Evolutionary conservation across 2,329 filamentous ascomycete genomes (phyloP).

Genomic region (Aspergillus ustus): DNA sequence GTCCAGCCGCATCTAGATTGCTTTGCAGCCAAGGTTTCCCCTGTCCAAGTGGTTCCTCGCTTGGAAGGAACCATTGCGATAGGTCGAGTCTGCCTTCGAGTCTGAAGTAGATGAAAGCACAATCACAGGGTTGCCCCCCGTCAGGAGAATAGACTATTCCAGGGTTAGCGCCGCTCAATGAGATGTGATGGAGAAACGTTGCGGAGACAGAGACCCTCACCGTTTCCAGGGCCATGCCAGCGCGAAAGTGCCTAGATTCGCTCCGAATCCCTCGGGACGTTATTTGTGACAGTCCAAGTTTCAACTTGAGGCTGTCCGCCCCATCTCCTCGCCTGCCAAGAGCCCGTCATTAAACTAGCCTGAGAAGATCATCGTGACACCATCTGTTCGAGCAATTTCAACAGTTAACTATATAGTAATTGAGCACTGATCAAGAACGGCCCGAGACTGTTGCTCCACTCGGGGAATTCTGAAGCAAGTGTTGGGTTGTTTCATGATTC

Average conservation of each 20-base stretch:
- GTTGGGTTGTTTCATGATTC: not conserved
- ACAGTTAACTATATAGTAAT: not conserved
- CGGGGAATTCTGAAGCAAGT: not conserved
- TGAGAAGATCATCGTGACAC: not conserved
- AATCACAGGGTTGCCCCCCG: constrained; percentile 18
- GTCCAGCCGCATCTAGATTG: constrained; percentile 27
- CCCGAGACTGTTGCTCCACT: not conserved
- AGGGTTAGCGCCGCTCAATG: constrained; percentile 20
- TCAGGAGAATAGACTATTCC: constrained; percentile 22
- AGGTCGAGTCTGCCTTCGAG: constrained; percentile 22
- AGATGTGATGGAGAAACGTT: constrained; percentile 17
- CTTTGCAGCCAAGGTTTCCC: constrained; percentile 22
- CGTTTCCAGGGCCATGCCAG: constrained; percentile 14
- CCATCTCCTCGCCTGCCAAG: constrained; percentile 26
- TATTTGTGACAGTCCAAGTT: constrained; percentile 36
- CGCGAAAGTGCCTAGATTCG: constrained; percentile 12
- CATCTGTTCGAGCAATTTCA: not conserved
- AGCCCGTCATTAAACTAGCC: constrained; percentile 17
- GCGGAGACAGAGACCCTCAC: constrained; percentile 9
- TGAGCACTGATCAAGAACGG: not conserved
- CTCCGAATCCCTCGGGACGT: constrained; percentile 28
- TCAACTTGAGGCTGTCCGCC: constrained; percentile 27
- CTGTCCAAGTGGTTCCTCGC: constrained; percentile 17
- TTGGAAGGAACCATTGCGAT: constrained; percentile 32
- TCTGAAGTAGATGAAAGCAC: constrained; percentile 37